phyloP scores from a whole-genome alignment of 1,284 basidiomycete genomes.

The Ustilago lituana region DNA sequence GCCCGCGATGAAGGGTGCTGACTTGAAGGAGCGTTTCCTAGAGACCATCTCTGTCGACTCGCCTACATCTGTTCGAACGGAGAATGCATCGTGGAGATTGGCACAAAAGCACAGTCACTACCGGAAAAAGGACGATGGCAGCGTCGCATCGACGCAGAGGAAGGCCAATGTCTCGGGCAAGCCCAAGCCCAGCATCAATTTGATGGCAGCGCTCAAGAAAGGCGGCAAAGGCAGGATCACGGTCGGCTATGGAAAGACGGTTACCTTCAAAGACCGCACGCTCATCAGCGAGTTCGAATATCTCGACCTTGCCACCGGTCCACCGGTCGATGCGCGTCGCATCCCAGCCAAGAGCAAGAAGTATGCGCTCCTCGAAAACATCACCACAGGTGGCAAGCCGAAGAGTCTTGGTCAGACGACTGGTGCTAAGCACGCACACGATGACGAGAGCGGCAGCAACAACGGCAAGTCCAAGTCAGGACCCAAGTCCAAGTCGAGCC shows the following conservation, averaged over 20 bases:
- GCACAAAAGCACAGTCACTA: constrained; percentile 61
- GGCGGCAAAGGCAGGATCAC: constrained; percentile 70
- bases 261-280: constrained; percentile 70
- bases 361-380: constrained; percentile 67
- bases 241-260: constrained; percentile 68
- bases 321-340: constrained; percentile 68
- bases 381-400: constrained; percentile 68
- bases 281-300: constrained; percentile 69
- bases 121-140: constrained; percentile 40
- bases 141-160: constrained; percentile 22
- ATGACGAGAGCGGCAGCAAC: constrained; percentile 18
- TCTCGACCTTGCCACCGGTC: constrained; percentile 70
- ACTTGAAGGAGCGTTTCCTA: constrained; percentile 70
- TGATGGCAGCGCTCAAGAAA: constrained; percentile 69
- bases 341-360: constrained; percentile 68
- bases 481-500: constrained; percentile 21
- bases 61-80: constrained; percentile 54
- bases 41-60: constrained; percentile 69
- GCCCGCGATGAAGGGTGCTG: constrained; percentile 45
- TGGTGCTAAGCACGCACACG: constrained; percentile 43
- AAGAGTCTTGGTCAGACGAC: constrained; percentile 60
- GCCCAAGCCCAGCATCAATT: constrained; percentile 53
- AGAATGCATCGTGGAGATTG: constrained; percentile 60
- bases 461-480: constrained; percentile 19
- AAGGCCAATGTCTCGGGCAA: constrained; percentile 29